Evolutionary conservation across 441 rosid species (phyloP), one percentile per base, ranked within the genome.

Genomic region (Dalechampia spathulata): DNA sequence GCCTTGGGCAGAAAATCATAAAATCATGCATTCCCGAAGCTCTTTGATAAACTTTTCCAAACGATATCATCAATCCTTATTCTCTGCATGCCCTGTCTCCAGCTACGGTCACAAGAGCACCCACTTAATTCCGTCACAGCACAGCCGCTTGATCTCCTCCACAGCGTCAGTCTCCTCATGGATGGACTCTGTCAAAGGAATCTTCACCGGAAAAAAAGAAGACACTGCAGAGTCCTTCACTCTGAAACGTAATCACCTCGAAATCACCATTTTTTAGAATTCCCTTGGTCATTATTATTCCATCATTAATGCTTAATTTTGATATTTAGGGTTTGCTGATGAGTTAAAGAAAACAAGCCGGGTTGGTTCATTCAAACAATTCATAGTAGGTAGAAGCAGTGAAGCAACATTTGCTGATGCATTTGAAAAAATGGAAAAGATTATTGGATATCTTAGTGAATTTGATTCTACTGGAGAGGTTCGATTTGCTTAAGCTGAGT

Each of bases 381-480:
- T 76, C 65, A 66, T 92, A 1, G 94, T 92, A 19, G 96, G 99
- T 43, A 70, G 97, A 57, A 84, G 99, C 71, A 92, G 99, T 15
- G 87, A 83, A 22, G 94, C 86, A 13, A 92, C 99, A 0, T 92
- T 86, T 70, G 56, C 88, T 0, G 83, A 85, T 34, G 81, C 91
- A 23, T 92, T 89, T 37, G 85, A 79, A 77, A 92, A 83, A 71
- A 94, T 85, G 68, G 97, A 92, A 66, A 80, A 85, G 9, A 72
- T 92, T 17, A 72, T 92, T 73, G 72, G 94, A 25, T 85, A 65
- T 50, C 88, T 92, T 7, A 84, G 82, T 63, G 80, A 74, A 52
- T 73, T 70, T 60, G 96, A 89, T 69, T 76, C 79, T 37, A 67
- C 82, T 15, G 97, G 97, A 64, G 90, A 89, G 91, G 98, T 92